Evolutionary conservation across 2,329 filamentous ascomycete genomes (phyloP), one percentile per base, ranked within the genome.

Genomic region (Xylariaceae sp.): DNA sequence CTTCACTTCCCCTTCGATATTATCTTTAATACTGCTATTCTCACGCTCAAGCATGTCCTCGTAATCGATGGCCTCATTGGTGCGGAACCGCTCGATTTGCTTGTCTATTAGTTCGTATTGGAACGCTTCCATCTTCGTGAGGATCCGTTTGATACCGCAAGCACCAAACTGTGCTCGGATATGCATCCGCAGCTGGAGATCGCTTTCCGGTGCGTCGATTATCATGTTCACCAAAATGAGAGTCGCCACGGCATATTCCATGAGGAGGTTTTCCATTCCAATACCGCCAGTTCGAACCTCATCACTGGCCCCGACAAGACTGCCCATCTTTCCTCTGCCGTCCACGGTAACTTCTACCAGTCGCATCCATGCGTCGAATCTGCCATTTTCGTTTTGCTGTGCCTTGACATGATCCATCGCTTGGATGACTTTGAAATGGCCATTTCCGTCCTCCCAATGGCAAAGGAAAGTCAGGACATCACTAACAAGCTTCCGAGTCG

Each of bases 41-140:
- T 97, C 94, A 63, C 88, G 84, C 74, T 97, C 93, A 51, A 97
- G 84, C 75, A 97, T 88, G 73, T 97, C 94, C 77, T 99, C 94
- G 73, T 97, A 97, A 77, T 99, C 94, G 73, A 97, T 96, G 57
- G 91, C 92, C 75, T 97, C 93, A 72, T 97, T 97, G 64, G 88
- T 88, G 60, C 90, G 86, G 79, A 94, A 99, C 56, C 88, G 87
- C 73, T 97, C 93, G 70, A 97, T 89, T 77, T 99, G 94, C 81
- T 97, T 97, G 81, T 97, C 93, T 67, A 99, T 94, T 69, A 95
- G 85, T 69, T 99, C 94, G 77, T 97, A 99, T 74, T 97, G 92
- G 78, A 99, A 97, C 49, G 85, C 89, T 75, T 96, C 92, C 94
- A 97, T 97, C 82, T 97, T 99, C 66, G 82, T 88, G 75, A 97